phyloP scores from a whole-genome alignment of 2,329 filamentous ascomycete genomes.

The Chrysosporium queenslandicum region DNA sequence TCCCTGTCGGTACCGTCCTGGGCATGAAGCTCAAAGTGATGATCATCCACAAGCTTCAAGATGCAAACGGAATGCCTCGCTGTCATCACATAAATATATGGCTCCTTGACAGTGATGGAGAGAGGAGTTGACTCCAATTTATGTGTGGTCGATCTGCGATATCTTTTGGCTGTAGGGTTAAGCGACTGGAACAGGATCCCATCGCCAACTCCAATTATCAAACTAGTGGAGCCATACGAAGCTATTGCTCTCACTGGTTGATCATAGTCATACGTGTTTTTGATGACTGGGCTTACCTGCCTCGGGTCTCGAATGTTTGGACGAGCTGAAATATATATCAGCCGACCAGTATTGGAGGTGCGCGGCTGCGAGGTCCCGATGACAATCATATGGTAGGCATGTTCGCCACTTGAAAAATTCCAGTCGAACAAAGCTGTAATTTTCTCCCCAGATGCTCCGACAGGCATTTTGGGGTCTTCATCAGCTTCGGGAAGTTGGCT shows the following conservation, averaged over 20 bases:
- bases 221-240: constrained; percentile 36
- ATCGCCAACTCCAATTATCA: constrained; percentile 40
- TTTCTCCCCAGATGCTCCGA: constrained; percentile 32
- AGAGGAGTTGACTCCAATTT: constrained; percentile 42
- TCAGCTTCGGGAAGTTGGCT: constrained; percentile 3
- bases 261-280: constrained; percentile 30
- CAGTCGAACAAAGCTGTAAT: constrained; percentile 36
- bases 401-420: constrained; percentile 28
- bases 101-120: constrained; percentile 39
- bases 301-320: constrained; percentile 22
- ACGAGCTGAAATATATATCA: constrained; percentile 32
- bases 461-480: constrained; percentile 22
- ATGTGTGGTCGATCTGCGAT: constrained; percentile 30
- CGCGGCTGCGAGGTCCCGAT: constrained; percentile 30
- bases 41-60: constrained; percentile 33
- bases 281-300: constrained; percentile 28
- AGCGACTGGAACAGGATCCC: constrained; percentile 37
- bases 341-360: constrained; percentile 25
- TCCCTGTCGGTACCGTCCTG: constrained; percentile 28
- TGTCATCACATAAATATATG: constrained; percentile 47
- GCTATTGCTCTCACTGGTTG: constrained; percentile 47
- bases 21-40: constrained; percentile 27
- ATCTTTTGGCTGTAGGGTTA: constrained; percentile 34
- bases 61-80: constrained; percentile 44
- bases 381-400: constrained; percentile 34